Evolutionary conservation across 163 green algal species (phyloP), one percentile per base, ranked within the genome.

Genomic region (Scenedesmus sp.): DNA sequence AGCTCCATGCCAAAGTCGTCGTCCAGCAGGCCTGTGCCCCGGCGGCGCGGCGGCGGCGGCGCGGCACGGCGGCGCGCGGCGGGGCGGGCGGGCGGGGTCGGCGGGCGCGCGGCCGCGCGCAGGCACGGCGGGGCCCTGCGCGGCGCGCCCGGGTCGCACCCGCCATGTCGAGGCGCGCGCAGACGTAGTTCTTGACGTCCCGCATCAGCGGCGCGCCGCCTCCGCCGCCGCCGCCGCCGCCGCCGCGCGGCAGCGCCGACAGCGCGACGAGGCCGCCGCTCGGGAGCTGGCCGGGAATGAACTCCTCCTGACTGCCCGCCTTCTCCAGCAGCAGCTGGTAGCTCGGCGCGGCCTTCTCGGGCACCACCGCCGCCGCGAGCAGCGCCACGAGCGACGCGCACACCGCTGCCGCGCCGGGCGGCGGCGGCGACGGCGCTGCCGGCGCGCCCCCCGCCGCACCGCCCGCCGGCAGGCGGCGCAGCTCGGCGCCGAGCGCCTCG

Each of bases 1-100:
- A 94, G 78, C 81, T 93, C 90, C 90, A 94, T 92, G 15, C 84
- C 87, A 83, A 89, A 92, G 67, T 94, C 90, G 65, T 94, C 90
- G 31, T 91, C 88, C 24, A 91, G 26, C 39, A 93, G 81, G 18
- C 87, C 70, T 78, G 58, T n/a, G n/a, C n/a, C n/a, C n/a, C n/a
- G n/a, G n/a, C n/a, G n/a, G n/a, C n/a, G n/a, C n/a, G n/a, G n/a
- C n/a, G n/a, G n/a, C n/a, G n/a, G n/a, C n/a, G n/a, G n/a, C n/a
- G n/a, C n/a, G n/a, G n/a, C n/a, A n/a, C n/a, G n/a, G n/a, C n/a
- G n/a, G n/a, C n/a, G n/a, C n/a, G n/a, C n/a, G n/a, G n/a, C n/a
- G n/a, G n/a, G n/a, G n/a, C n/a, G n/a, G n/a, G n/a, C n/a, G n/a
- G n/a, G n/a, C n/a, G n/a, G n/a, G n/a, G n/a, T n/a, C n/a, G n/a